Evolutionary conservation across 805 yeast species (phyloP).

Genomic region (Dipodascopsis uninucleata): DNA sequence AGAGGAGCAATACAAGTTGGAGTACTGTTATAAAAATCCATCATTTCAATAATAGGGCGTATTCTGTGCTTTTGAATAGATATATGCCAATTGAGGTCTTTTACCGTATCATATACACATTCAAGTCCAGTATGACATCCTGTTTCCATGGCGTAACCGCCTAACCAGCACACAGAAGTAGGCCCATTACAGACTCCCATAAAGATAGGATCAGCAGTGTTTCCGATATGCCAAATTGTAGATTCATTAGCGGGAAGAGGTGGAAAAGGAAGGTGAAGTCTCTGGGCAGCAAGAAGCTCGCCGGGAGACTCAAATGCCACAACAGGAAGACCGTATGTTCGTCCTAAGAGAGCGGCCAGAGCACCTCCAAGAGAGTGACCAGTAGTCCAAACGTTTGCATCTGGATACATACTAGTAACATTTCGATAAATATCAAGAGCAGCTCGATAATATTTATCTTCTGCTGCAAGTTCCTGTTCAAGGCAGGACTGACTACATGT

Average conservation of each 20-base stretch:
- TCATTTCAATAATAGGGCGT: conserved; percentile 78
- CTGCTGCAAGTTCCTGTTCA: conserved; percentile 69
- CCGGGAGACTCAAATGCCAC: conserved; percentile 95
- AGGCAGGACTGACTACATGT: conserved; percentile 88
- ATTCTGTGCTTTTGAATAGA: conserved; percentile 85
- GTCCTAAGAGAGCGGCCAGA: conserved; percentile 71
- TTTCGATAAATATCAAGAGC: conserved; percentile 72
- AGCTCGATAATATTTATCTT: conserved; percentile 82
- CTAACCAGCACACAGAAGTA: conserved; percentile 80
- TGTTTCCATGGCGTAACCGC: conserved; percentile 97
- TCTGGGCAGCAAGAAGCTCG: conserved; percentile 72
- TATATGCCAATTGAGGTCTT: conserved; percentile 75
- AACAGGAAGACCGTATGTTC: conserved; percentile 88
- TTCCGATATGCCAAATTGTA: conserved; percentile 92
- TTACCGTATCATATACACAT: conserved; percentile 86
- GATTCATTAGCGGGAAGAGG: conserved; percentile 74
- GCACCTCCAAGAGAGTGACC: conserved; percentile 98
- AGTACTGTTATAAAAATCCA: conserved; percentile 68
- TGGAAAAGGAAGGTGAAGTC: conserved; percentile 84
- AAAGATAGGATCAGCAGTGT: conserved; percentile 94
- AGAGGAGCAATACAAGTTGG: conserved; percentile 52
- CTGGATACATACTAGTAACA: conserved; percentile 64
- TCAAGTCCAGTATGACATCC: conserved; percentile 87
- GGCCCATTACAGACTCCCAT: conserved; percentile 98
- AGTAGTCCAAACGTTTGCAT: conserved; percentile 78